Evolutionary conservation across 177 flowering plant genomes (phyloP), one percentile per base, ranked within the genome.

Genomic region (Telopea speciosissima): DNA sequence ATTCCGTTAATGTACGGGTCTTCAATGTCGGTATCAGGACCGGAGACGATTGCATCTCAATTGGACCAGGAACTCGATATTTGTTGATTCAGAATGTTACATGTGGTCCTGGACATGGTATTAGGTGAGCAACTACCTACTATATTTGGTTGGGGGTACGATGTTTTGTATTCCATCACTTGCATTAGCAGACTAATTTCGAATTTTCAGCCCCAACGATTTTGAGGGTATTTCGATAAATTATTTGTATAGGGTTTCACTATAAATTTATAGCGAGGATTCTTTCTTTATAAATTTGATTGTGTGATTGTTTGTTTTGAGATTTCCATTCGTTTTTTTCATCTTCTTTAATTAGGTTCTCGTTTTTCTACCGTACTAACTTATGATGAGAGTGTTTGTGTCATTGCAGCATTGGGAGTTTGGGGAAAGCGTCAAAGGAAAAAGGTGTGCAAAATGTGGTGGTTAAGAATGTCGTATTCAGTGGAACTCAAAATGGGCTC

Each of bases 331-430:
- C n/a, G n/a, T n/a, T n/a, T n/a, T n/a, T n/a, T n/a, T n/a, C n/a
- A n/a, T n/a, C n/a, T n/a, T n/a, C n/a, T n/a, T n/a, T n/a, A n/a
- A n/a, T n/a, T n/a, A n/a, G n/a, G n/a, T n/a, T n/a, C n/a, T n/a
- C n/a, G n/a, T n/a, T n/a, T n/a, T n/a, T n/a, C n/a, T n/a, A n/a
- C n/a, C n/a, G 6, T 69, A 11, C 12, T 66, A 36, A 61, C 12
- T 75, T 11, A 25, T 42, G 19, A 67, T 42, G 19, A 67, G 26
- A 0, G 63, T 67, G 31, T 31, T 3, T 31, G 3, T 52, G 9
- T 24, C 28, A 22, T 62, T 60, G 62, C 78, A 80, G 85, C 74
- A 82, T 82, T 58, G 85, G 85, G 36, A 82, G 85, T 59, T 60
- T 82, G n/a, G 85, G 69, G 5, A 73, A 79, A 65, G 77, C 62